Evolutionary conservation across 2,329 filamentous ascomycete genomes (phyloP), one percentile per base, ranked within the genome.

Genomic region (Teratosphaeria zuluensis): DNA sequence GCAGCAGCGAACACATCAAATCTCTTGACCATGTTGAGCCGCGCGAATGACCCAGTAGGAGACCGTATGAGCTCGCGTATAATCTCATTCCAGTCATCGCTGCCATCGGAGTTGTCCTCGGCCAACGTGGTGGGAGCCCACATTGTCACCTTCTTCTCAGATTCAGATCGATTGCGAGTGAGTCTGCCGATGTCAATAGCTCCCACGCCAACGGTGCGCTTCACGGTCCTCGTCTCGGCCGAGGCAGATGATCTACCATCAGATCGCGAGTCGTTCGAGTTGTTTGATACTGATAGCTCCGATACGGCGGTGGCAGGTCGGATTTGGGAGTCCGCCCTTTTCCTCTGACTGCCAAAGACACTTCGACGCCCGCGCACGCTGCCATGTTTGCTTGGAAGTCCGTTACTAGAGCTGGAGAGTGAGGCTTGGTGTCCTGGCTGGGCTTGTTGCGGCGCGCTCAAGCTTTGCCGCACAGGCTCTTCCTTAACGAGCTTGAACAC

Each of bases 1-100:
- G 88, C 81, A 65, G 87, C 88, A 14, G 96, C 76, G 61, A 89
- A 87, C 1, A 96, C 77, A 64, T 92, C 88, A 5, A 97, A 76
- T 31, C 89, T 84, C 68, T 92, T 90, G 28, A 90, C 84, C 14
- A 60, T 53, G n/a, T 56, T 51, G 2, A 69, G 64, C n/a, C 64
- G 66, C 3, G 64, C 56, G 70, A 89, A 95, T 42, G 84, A 82
- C 6, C 87, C 87, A n/a, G 81, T 86, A 35, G 83, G 79, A 69
- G 85, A 92, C 16, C 86, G 83, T 65, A 91, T 78, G n/a, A 95
- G 74, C 54, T 88, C 85, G 38, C 82, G 80, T 58, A 96, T 80
- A 54, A 95, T 71, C 14, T 85, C 82, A 61, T 92, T 84, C 81
- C 88, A 92, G 14, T 85, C 87, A 53, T 87, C 82, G 4, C 76